phyloP scores from a whole-genome alignment of 1,284 basidiomycete species.

The Moniliophthora roreri region DNA sequence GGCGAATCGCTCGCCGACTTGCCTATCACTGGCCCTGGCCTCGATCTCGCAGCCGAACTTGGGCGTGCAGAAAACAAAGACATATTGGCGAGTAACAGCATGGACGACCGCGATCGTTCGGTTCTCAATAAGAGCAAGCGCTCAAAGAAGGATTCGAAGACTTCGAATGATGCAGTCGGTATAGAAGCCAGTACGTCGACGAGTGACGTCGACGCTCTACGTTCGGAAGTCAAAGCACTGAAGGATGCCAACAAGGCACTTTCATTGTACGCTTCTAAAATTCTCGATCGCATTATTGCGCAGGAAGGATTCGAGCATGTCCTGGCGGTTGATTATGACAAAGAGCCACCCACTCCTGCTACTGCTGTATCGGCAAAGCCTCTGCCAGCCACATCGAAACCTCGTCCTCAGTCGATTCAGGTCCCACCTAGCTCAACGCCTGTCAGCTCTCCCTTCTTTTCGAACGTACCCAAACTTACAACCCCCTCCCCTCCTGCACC shows the following conservation, averaged over 20 bases:
- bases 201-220: constrained; percentile 67
- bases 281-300: constrained; percentile 92
- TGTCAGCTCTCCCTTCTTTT: constrained; percentile 33
- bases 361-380: constrained; percentile 33
- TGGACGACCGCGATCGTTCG: constrained; percentile 53
- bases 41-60: constrained; percentile 88
- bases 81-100: constrained; percentile 52
- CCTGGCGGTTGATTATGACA: constrained; percentile 84
- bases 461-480: constrained; percentile 26
- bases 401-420: constrained; percentile 60
- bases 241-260: constrained; percentile 95
- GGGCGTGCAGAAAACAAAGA: constrained; percentile 85
- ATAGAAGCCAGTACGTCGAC: constrained; percentile 41
- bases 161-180: constrained; percentile 29
- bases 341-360: constrained; percentile 42
- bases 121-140: constrained; percentile 48
- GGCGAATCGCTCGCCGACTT: constrained; percentile 80
- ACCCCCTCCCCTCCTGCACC: constrained; percentile 25
- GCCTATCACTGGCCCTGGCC: constrained; percentile 81
- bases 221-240: constrained; percentile 83
- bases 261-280: constrained; percentile 93
- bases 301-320: constrained; percentile 95
- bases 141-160: constrained; percentile 51
- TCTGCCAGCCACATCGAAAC: constrained; percentile 37
- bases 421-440: constrained; percentile 46